Evolutionary conservation across 768 basidiomycete genomes (phyloP), one percentile per base, ranked within the genome.

Genomic region (Hericium rajendrae): DNA sequence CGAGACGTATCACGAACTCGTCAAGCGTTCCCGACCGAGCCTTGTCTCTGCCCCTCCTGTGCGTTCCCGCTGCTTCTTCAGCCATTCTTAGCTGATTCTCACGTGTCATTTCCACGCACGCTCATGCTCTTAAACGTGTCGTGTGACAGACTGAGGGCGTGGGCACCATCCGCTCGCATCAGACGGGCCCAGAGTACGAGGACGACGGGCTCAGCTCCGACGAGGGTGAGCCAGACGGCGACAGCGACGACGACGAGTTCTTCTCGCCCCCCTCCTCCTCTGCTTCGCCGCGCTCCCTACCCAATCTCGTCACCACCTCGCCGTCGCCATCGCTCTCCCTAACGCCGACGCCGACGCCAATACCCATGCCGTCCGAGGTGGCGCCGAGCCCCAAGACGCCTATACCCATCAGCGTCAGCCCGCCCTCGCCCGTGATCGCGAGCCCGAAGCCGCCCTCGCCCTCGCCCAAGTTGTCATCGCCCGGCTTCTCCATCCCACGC

Each of bases 41-140:
- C 74, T 92, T 3, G 83, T 87, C 12, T 86, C 87, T 41, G 84
- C 85, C 1, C 87, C 89, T 8, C 88, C 91, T 1, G 89, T 90
- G 64, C 13, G 62, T 62, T 32, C 32, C 32, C 32, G 9, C 32
- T 32, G 32, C 32, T 32, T 32, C 32, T 32, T 32, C 32, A 32
- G 32, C 52, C 32, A n/a, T 16, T 2, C 18, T n/a, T 18, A 22
- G 39, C 10, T 40, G 20, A 40, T 9, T 37, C 32, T 39, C 48
- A 6, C 12, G 4, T 38, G 6, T 38, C 26, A 38, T 38, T 12
- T 26, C 20, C 26, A 38, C 24, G 22, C 49, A 51, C 49, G 24
- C 49, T 26, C 24, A 32, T 20, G 49, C 11, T 51, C 13, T 10
- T 51, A 9, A n/a, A 46, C 43, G 43, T 15, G 43, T n/a, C 49